Evolutionary conservation across 2,329 filamentous ascomycete genomes (phyloP).

Genomic region (Ramularia endophylla): DNA sequence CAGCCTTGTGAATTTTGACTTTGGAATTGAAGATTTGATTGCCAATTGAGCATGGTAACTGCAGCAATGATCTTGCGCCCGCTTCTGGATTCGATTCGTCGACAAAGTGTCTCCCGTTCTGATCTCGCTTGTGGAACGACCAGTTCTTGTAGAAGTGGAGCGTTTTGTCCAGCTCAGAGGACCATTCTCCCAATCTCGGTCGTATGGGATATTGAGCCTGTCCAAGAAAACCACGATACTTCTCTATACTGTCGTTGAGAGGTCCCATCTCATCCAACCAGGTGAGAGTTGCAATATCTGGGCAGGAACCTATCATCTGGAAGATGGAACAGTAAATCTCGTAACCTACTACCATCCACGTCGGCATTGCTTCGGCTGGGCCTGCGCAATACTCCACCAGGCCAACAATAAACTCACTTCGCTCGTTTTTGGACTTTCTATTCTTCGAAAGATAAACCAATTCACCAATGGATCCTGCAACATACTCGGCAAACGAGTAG

Average conservation of each 20-base stretch:
- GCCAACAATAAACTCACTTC: background rate
- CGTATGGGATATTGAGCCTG: background rate
- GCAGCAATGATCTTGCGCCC: too few relatives aligned
- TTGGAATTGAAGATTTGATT: background rate
- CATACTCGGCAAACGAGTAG: background rate
- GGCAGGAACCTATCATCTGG: conserved; percentile 6
- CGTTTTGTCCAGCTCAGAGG: background rate
- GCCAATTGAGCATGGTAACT: too few relatives aligned
- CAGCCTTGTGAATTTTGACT: background rate
- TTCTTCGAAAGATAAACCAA: background rate
- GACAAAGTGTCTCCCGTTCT: background rate
- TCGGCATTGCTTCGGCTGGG: background rate
- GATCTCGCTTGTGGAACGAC: background rate
- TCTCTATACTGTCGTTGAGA: background rate
- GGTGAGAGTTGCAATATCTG: conserved; percentile 1
- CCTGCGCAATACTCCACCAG: background rate
- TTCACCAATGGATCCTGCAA: background rate
- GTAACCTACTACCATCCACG: conserved; percentile 6
- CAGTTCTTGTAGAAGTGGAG: background rate
- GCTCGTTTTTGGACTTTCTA: background rate
- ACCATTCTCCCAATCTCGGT: background rate
- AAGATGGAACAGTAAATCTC: conserved; percentile 12
- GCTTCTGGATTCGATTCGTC: background rate
- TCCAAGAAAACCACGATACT: background rate
- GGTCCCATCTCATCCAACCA: background rate